Evolutionary conservation across 768 basidiomycete genomes (phyloP), one percentile per base, ranked within the genome.

Genomic region (Mycena rosella): DNA sequence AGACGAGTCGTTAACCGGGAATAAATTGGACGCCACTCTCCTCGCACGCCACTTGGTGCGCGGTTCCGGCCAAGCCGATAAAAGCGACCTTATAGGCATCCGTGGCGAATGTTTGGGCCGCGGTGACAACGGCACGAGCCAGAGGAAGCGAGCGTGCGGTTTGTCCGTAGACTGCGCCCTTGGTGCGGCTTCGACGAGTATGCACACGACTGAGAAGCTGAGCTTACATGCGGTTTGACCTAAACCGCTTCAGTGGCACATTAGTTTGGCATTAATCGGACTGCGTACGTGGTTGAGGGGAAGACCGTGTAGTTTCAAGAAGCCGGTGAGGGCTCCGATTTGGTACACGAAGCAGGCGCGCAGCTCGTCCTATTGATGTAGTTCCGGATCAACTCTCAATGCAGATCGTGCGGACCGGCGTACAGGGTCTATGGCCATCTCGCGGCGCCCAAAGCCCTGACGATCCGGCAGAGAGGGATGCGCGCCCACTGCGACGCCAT

Each of bases 401-500:
- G n/a, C 5, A 22, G 24, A 27, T 38, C n/a, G n/a, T n/a, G 26
- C 44, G 13, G 29, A 13, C 0, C 11, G 24, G 32, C 30, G 30
- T 0, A 90, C 90, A 2, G 88, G 85, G 60, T 85, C 84, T 63
- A 91, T 85, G 0, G 80, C 82, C 87, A 92, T 88, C 70, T 91
- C 89, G 34, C 89, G 80, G 22, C 90, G 76, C 6, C 90, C 90
- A 63, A 91, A 91, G 0, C 89, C 89, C 72, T 89, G 89, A 22
- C 83, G 74, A 74, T 91, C 89, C 14, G 83, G 90, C 27, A 90
- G 82, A 24, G 87, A 88, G 1, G 90, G 90, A 70, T 91, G 91
- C 10, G 90, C 91, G 0, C 91, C 90, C n/a, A 89, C 82, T 29
- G 80, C 77, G 30, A 91, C 88, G 24, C 80, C 80, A 72, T 89